These are phyloP conservation scores for Lactarius indigo DNA, from an alignment of 768 basidiomycete genomes.

Conservation along the genomic window DNA sequence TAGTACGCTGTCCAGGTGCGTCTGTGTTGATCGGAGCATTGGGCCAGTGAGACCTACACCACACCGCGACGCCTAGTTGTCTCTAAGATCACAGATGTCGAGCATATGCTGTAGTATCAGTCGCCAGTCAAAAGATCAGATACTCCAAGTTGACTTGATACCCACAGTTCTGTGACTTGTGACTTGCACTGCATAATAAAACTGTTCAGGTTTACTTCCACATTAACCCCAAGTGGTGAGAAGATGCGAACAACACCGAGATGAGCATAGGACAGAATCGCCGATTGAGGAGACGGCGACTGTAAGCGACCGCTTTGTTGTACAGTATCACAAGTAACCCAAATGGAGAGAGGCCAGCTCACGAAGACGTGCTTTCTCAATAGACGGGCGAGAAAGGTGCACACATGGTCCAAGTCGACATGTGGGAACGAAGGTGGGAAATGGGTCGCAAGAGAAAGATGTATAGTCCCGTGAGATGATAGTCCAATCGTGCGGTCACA, in stretches of 20 bases:
- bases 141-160: conserved; percentile 30
- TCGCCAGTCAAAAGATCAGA: conserved; percentile 7
- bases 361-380: background rate
- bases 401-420: background rate
- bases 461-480: background rate
- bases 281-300: background rate
- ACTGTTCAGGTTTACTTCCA: conserved; percentile 23
- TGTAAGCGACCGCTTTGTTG: background rate
- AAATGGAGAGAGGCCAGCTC: background rate
- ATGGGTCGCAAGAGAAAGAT: background rate
- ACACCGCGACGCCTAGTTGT: conserved; percentile 44
- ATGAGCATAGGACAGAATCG: conserved; percentile 45
- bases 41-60: conserved; percentile 29
- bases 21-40: conserved; percentile 41
- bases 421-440: background rate
- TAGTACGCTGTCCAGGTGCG: conserved; percentile 59
- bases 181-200: conserved; percentile 50
- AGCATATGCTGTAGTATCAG: conserved; percentile 39
- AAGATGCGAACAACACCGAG: conserved; percentile 38
- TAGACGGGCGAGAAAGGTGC: background rate
- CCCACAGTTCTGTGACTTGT: conserved; percentile 63
- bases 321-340: background rate
- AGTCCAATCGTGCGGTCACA: background rate
- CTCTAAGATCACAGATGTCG: conserved; percentile 53
- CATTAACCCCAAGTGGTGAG: conserved; percentile 10